Base-by-base conservation (phyloP, 805 yeast genomes). In the Wickerhamiella alocasiicola region DNA sequence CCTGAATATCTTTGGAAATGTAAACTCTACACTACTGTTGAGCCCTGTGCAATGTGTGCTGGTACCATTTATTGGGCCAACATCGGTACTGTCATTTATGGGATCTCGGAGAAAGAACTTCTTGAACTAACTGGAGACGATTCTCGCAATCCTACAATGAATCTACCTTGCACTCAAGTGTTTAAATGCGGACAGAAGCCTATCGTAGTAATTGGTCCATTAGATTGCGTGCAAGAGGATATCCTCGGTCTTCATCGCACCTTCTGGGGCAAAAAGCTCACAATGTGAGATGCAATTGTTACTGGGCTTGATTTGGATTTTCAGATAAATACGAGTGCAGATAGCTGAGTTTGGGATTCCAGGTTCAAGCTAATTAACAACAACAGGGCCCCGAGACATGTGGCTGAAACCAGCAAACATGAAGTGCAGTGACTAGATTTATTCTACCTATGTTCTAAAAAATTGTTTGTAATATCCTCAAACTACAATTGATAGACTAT, bases 21-120 rank as follows among this genome's bases (percentile, higher is more conserved):
- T 15, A 32, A 25, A 11, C 27, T 32, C 6, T 32, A 32, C 27
- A 21, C 36, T 6, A 32, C 36, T 13, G 36, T 21, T 4, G 36
- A 32, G 27, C 36, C 36, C 4, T 32, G 36, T 17, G 19, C 27
- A 15, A 32, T 32, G 36, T 32, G 36, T n/a, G 11, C 20, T 5
- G 36, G 36, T 18, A 21, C 36, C 19, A 32, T 32, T 15, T 32
- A 32, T 27, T 32, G 36, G 36, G 36, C 36, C 16, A 32, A 32
- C 11, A 32, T 32, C 27, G 36, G 36, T 4, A 9, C 17, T 15
- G 27, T 32, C 3, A 27, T 32, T 11, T 32, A 32, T 16, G 23
- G 36, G 13, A 32, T 32, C 13, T n/a, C 26, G 12, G 36, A 32
- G 27, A n/a, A 5, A 18, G 13, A 11, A 9, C 36, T 32, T 3